Percentiles rank a stretch among this genome's conserved stretches.
Evolutionary conservation across 768 basidiomycete genomes (phyloP).

Genomic region (Holtermannia corniformis): DNA sequence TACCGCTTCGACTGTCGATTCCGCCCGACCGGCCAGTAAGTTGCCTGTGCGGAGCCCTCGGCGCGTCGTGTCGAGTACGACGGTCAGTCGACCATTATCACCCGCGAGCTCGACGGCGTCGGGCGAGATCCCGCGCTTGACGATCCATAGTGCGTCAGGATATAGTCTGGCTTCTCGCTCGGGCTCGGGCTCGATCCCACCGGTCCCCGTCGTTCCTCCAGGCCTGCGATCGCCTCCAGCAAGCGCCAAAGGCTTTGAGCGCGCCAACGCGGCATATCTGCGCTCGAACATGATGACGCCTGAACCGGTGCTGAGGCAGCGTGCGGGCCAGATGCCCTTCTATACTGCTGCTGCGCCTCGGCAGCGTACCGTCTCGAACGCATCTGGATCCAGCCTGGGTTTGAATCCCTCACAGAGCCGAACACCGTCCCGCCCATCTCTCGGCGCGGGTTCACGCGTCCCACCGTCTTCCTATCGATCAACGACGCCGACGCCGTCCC

Average conservation of each 20-base stretch:
- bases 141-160: too few species aligned
- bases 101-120: too few species aligned
- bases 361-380: background rate
- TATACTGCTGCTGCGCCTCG: background rate
- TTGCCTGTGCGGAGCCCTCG: background rate
- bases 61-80: background rate
- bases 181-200: background rate
- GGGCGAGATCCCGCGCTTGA: too few species aligned
- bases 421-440: background rate
- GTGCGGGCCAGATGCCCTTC: background rate
- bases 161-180: too few species aligned
- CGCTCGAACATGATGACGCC: conserved; percentile 4
- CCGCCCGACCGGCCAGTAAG: background rate
- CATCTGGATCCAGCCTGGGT: background rate
- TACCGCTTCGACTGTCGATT: background rate
- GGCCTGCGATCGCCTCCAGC: background rate
- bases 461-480: conserved; percentile 28
- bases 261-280: background rate
- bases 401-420: background rate
- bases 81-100: too few species aligned
- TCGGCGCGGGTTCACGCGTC: background rate
- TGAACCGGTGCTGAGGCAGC: conserved; percentile 1
- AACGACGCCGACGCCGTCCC: conserved; percentile 21
- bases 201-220: background rate
- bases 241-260: background rate